Conservation (phyloP, 148 eudicot genomes). For the Silene uniflora region DNA sequence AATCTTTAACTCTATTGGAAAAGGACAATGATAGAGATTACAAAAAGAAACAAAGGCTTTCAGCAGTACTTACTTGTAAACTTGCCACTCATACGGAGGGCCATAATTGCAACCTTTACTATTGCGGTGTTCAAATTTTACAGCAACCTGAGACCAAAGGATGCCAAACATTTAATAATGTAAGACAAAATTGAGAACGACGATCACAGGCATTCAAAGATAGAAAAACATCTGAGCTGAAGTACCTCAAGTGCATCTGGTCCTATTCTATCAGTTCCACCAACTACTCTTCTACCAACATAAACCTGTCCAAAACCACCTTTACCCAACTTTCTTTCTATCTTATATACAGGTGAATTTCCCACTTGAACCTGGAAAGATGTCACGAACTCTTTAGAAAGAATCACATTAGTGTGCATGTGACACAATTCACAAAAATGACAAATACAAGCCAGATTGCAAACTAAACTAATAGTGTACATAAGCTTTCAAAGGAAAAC, state of each 20-base stretch:
- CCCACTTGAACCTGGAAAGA: conserved; percentile 80
- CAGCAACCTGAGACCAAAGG: conserved; percentile 57
- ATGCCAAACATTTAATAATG: conserved; percentile 1
- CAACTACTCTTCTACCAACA: conserved; percentile 76
- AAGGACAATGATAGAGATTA: background rate
- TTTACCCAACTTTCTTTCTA: conserved; percentile 89
- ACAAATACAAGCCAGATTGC: background rate
- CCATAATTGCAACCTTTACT: conserved; percentile 96
- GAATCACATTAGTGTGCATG: conserved; percentile 2
- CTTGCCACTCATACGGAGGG: conserved; percentile 99
- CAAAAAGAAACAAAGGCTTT: background rate
- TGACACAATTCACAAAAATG: background rate
- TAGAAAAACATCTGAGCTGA: conserved; percentile 1
- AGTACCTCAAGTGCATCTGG: conserved; percentile 91
- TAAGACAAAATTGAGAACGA: background rate
- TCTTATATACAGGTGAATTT: conserved; percentile 69
- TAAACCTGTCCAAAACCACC: conserved; percentile 99
- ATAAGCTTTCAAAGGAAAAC: too few relatives aligned
- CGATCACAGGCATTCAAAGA: background rate
- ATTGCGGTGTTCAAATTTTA: conserved; percentile 89
- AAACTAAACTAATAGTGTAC: too few relatives aligned
- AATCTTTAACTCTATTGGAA: background rate
- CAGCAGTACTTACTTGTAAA: conserved; percentile 62
- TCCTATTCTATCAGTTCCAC: conserved; percentile 77
- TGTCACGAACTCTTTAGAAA: background rate